Evolutionary conservation across 306 rosid species (phyloP), one percentile per base, ranked within the genome.

Genomic region (Oemleria cerasiformis): DNA sequence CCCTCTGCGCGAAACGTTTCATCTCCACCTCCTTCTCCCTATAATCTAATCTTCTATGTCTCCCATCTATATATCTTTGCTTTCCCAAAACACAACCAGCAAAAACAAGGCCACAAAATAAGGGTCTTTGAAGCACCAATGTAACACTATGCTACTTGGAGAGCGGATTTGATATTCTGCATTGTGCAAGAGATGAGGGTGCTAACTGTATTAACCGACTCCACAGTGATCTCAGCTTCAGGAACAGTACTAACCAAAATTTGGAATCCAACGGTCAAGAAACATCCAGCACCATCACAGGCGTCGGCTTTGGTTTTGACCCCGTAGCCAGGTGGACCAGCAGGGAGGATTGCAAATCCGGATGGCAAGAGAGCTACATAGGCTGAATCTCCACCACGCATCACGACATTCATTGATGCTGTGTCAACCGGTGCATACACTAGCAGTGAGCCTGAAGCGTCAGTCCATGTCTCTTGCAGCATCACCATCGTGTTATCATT

Each of bases 381-480:
- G 2, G 91, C 56, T 21, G 97, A 77, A 62, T 94, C 98, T 41
- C 91, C 92, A 2, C 95, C 96, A 4, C 15, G 70, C 84, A 87
- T 79, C 65, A 86, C 88, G 19, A 70, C 65, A 17, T 82, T 81
- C 48, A 91, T 76, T 2, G 92, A 82, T 10, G 84, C 69, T 15
- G 76, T 14, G 68, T 79, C 85, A n/a, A 94, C 84, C 0, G 97
- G 94, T 1, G 96, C 90, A 60, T 84, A 94, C 45, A 94, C 96
- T 0, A 94, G 65, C 79, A 83, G 70, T 1, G 98, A 89, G 60
- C 94, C 84, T 0, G 94, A 70, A 38, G 84, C 48, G 34, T 94
- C 98, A 0, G 76, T 81, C 94, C 91, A 88, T 0, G 97, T 80
- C 71, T 93, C 97, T 83, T 93, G 98, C 70, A 93, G 69, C 56